Percentiles rank a stretch among this genome's conserved stretches.
Conservation (phyloP, 441 rosid species). For the Croton setiger region DNA sequence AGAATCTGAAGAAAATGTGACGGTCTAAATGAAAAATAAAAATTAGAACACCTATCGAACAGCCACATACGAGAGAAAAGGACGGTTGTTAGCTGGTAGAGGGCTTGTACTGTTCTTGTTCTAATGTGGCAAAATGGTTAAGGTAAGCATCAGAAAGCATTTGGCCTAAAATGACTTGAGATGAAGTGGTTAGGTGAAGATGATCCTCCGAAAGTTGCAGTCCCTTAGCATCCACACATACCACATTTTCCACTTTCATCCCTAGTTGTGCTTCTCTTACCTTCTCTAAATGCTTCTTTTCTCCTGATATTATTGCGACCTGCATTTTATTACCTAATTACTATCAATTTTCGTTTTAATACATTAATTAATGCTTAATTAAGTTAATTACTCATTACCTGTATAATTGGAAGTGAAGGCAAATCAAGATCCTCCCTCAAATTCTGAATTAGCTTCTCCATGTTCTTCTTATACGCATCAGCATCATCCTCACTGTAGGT, state of each 20-base stretch:
- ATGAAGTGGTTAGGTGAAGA: conserved; percentile 68
- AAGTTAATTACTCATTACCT: conserved; percentile 31
- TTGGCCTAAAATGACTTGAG: conserved; percentile 65
- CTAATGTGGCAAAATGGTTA: conserved; percentile 44
- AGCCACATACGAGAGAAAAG: too few relatives aligned
- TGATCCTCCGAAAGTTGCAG: conserved; percentile 57
- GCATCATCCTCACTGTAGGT: conserved; percentile 47
- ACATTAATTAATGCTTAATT: too few relatives aligned
- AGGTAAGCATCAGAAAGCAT: conserved; percentile 67
- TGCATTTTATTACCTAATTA: conserved; percentile 20
- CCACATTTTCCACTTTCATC: conserved; percentile 50
- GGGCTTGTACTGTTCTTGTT: too few relatives aligned
- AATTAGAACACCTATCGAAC: too few relatives aligned
- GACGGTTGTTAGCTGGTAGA: too few relatives aligned
- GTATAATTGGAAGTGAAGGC: conserved; percentile 77
- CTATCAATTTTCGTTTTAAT: too few relatives aligned
- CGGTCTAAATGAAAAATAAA: too few relatives aligned
- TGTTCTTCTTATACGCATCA: conserved; percentile 48
- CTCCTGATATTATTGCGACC: conserved; percentile 85
- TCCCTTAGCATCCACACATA: conserved; percentile 78
- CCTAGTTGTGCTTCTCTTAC: conserved; percentile 75
- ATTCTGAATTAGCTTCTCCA: conserved; percentile 51
- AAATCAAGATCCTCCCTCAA: conserved; percentile 64
- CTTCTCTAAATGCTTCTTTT: conserved; percentile 44
- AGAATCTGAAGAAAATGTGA: too few relatives aligned